A percentile compares a stretch with the other conserved stretches of the same genome.
Evolutionary conservation across 768 basidiomycete genomes (phyloP).

Genomic region (Hericium rajendrae): DNA sequence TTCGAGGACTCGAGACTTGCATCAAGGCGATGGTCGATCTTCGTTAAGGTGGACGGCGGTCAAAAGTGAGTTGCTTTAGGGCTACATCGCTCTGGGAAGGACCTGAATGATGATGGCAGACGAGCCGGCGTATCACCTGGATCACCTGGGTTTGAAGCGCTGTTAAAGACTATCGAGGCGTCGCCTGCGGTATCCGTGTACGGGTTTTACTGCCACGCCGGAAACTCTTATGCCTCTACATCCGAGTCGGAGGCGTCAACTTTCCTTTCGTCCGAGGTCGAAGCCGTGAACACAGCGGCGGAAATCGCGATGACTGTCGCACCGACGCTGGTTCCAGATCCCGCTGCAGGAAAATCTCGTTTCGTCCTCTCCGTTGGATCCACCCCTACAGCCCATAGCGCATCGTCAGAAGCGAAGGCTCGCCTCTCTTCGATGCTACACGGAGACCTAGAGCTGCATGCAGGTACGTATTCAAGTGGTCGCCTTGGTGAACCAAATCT

Average conservation of each 20-base stretch:
- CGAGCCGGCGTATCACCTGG: conserved; percentile 60
- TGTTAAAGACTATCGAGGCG: conserved; percentile 42
- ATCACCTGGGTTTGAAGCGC: conserved; percentile 42
- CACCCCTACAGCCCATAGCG: conserved; percentile 82
- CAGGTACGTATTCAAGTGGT: conserved; percentile 32
- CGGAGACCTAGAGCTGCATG: conserved; percentile 67
- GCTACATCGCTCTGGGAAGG: background rate
- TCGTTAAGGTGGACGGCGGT: conserved; percentile 75
- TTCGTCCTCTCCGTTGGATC: conserved; percentile 77
- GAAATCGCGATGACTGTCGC: conserved; percentile 41
- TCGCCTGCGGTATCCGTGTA: conserved; percentile 54
- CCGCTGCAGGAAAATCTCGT: conserved; percentile 24
- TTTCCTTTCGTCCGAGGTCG: conserved; percentile 61
- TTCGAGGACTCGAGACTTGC: conserved; percentile 37
- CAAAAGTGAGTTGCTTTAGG: conserved; percentile 49
- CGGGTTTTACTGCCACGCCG: conserved; percentile 79
- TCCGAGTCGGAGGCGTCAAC: conserved; percentile 53
- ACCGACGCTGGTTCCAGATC: conserved; percentile 23
- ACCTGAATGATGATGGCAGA: conserved; percentile 28
- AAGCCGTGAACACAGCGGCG: conserved; percentile 60
- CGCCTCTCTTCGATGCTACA: conserved; percentile 38
- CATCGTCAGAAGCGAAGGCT: conserved; percentile 39
- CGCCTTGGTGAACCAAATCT: background rate
- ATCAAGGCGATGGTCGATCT: conserved; percentile 57
- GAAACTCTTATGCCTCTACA: conserved; percentile 69